Conservation (phyloP, 2,329 filamentous ascomycete genomes). For the Fusarium staphyleae region DNA sequence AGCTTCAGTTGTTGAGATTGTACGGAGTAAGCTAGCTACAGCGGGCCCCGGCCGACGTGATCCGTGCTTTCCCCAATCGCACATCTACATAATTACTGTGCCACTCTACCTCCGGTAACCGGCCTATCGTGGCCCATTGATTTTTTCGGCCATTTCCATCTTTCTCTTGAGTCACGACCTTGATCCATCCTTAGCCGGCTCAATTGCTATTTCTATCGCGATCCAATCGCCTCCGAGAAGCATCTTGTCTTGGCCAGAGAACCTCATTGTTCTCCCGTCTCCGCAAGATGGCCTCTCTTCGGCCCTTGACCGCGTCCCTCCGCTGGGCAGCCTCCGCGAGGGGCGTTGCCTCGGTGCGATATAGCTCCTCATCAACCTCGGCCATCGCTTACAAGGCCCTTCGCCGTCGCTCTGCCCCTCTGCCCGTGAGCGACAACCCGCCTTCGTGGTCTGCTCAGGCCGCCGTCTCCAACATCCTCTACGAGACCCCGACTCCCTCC, state of each 20-base stretch:
- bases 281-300: slow-evolving; percentile 55
- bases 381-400: slow-evolving; percentile 97
- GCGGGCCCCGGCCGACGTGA: slow-evolving; percentile 29
- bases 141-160: slow-evolving; percentile 39
- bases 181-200: slow-evolving; percentile 11
- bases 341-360: slow-evolving; percentile 45
- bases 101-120: slow-evolving; percentile 41
- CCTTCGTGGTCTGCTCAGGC: slow-evolving; percentile 89
- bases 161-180: slow-evolving; percentile 38
- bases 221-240: slow-evolving; percentile 32
- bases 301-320: slow-evolving; percentile 51
- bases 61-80: slow-evolving; percentile 32
- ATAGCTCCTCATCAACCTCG: slow-evolving; percentile 73
- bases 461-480: slow-evolving; percentile 97
- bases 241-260: slow-evolving; percentile 40
- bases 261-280: slow-evolving; percentile 32
- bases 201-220: slow-evolving; percentile 32
- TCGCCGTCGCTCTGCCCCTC: slow-evolving; percentile 85
- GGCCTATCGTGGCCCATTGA: slow-evolving; percentile 37
- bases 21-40: background rate
- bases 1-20: no score
- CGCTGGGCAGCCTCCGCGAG: slow-evolving; percentile 46
- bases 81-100: slow-evolving; percentile 11
- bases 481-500: slow-evolving; percentile 91
- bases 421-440: slow-evolving; percentile 77